A percentile compares a stretch with the other conserved stretches of the same genome.
Conservation (phyloP, 805 yeast species). For the Nakazawaea molendinolei region DNA sequence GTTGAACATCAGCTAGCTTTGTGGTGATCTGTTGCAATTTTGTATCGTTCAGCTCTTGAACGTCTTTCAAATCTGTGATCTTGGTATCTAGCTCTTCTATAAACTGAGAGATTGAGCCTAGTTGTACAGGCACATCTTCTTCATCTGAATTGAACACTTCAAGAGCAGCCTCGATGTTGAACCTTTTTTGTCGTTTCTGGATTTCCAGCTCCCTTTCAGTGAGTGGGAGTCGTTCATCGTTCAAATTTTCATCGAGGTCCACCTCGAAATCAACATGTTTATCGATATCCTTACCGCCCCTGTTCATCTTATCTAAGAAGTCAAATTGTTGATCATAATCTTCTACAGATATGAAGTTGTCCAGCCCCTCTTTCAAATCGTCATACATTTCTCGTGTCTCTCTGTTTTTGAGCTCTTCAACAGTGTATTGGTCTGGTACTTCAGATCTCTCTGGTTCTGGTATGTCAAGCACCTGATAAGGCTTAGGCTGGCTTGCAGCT, state of each 20-base stretch:
- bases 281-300: slow-evolving; percentile 9
- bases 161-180: slow-evolving; percentile 28
- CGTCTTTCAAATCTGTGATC: too few species aligned
- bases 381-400: slow-evolving; percentile 13
- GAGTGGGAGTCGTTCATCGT: slow-evolving; percentile 24
- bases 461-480: too few species aligned
- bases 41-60: too few species aligned
- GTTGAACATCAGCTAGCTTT: too few species aligned
- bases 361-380: slow-evolving; percentile 6
- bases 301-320: slow-evolving; percentile 2
- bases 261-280: slow-evolving; percentile 14
- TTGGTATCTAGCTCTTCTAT: not conserved
- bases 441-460: too few species aligned
- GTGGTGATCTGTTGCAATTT: too few species aligned
- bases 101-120: not conserved
- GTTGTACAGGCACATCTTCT: not conserved
- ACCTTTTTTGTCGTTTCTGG: slow-evolving; percentile 20
- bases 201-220: slow-evolving; percentile 20
- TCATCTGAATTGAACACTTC: slow-evolving; percentile 12
- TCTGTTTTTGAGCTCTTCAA: slow-evolving; percentile 19
- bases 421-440: slow-evolving; percentile 16
- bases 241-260: slow-evolving; percentile 18
- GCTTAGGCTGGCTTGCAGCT: too few species aligned
- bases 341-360: slow-evolving; percentile 3
- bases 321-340: slow-evolving; percentile 14